Evolutionary conservation across 2,329 filamentous ascomycete species (phyloP).

Genomic region (Fusarium robinianum): DNA sequence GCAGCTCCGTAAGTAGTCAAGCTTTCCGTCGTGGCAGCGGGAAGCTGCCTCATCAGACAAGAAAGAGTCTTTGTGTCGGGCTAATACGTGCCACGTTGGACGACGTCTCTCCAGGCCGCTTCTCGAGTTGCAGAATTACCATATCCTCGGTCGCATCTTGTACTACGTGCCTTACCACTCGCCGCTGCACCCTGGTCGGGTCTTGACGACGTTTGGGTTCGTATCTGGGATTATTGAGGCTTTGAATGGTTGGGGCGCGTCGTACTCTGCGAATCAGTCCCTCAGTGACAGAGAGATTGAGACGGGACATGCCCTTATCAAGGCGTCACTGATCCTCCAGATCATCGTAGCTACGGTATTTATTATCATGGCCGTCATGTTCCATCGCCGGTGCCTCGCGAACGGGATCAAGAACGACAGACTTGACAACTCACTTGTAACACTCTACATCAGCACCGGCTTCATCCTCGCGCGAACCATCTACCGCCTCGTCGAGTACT

Average conservation of each 20-base stretch:
- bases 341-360: constrained; percentile 57
- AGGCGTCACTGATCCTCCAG: constrained; percentile 59
- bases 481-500: constrained; percentile 64
- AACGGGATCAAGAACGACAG: constrained; percentile 42
- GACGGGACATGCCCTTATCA: constrained; percentile 52
- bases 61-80: neutral
- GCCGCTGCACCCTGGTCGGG: constrained; percentile 52
- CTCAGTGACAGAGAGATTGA: constrained; percentile 45
- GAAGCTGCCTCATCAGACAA: neutral
- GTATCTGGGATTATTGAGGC: constrained; percentile 54
- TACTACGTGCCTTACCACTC: constrained; percentile 62
- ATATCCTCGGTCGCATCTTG: constrained; percentile 62
- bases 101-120: too few relatives aligned
- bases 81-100: too few relatives aligned
- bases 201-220: constrained; percentile 52
- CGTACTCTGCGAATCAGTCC: constrained; percentile 52
- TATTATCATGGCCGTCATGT: constrained; percentile 50
- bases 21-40: neutral
- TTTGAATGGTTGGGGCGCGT: constrained; percentile 52
- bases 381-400: constrained; percentile 51
- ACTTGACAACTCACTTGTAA: constrained; percentile 47
- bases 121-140: constrained; percentile 64
- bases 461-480: constrained; percentile 60
- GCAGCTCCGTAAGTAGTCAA: constrained; percentile 39
- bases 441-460: constrained; percentile 55